Percentiles rank a stretch among this genome's conserved stretches.
Evolutionary conservation across 192 early-diverging fungal genomes (phyloP).

Genomic region (Chytriomyces sp.): DNA sequence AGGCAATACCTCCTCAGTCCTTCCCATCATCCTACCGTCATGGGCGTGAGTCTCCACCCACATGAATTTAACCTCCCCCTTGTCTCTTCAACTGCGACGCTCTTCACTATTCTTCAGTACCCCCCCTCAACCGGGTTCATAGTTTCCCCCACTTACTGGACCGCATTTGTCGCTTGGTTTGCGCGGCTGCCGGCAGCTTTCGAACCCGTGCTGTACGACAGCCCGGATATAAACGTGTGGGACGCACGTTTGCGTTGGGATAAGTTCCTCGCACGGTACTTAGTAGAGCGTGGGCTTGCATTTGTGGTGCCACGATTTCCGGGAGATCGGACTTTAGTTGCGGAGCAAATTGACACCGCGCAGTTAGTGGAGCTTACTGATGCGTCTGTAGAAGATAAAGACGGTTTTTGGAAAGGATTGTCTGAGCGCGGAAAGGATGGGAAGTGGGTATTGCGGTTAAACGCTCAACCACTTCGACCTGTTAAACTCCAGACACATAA

Average conservation of each 20-base stretch:
- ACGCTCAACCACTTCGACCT: not conserved
- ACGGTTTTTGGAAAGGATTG: not conserved
- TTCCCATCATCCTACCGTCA: not conserved
- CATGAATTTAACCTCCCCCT: not conserved
- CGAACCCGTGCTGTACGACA: constrained; percentile 13
- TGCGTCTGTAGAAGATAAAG: not conserved
- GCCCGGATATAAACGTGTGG: constrained; percentile 1
- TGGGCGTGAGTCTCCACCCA: constrained; percentile 24
- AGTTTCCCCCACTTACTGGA: not conserved
- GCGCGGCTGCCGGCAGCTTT: constrained; percentile 1
- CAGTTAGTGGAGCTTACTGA: not conserved
- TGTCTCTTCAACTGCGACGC: not conserved
- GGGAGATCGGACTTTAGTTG: not conserved
- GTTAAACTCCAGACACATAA: not conserved
- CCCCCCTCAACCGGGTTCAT: constrained; percentile 17
- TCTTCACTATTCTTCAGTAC: not conserved
- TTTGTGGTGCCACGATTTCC: not conserved
- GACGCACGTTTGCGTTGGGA: not conserved
- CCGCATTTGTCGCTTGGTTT: constrained; percentile 26
- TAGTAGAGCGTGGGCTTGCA: constrained; percentile 14
- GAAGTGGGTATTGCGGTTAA: not conserved
- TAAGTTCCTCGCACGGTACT: constrained; percentile 17
- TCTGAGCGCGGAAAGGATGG: not conserved
- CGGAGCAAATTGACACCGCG: not conserved
- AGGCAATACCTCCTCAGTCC: not conserved